Conservation (phyloP, 306 rosid species). For the Medicago ruthenica region DNA sequence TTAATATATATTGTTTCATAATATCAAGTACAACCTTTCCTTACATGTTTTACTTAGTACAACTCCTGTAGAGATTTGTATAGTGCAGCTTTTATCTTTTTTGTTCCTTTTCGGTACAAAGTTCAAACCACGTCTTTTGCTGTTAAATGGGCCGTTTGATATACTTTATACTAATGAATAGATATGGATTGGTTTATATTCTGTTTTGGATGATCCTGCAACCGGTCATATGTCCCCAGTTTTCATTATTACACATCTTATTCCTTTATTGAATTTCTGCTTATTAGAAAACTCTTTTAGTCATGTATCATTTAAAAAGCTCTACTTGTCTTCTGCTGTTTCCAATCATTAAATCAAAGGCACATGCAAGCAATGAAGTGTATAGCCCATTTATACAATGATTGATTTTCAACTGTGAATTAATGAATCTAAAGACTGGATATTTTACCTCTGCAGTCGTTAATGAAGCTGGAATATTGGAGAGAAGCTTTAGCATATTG, state of each 20-base stretch:
- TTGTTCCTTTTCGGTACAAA: background rate
- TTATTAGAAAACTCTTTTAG: too few species aligned
- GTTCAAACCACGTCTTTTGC: slow-evolving; percentile 10
- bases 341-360: background rate
- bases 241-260: background rate
- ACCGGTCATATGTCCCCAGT: too few species aligned
- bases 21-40: slow-evolving; percentile 25
- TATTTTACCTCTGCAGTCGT: slow-evolving; percentile 58
- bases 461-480: slow-evolving; percentile 88
- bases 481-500: slow-evolving; percentile 81
- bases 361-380: slow-evolving; percentile 30
- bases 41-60: slow-evolving; percentile 25
- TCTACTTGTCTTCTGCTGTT: too few species aligned
- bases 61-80: slow-evolving; percentile 31
- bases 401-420: slow-evolving; percentile 27
- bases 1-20: background rate
- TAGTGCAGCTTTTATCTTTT: slow-evolving; percentile 20
- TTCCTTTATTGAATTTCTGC: background rate
- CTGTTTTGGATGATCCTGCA: slow-evolving; percentile 28
- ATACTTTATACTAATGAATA: slow-evolving; percentile 7
- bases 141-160: slow-evolving; percentile 15
- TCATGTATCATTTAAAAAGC: too few species aligned
- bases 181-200: background rate
- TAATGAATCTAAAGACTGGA: slow-evolving; percentile 11
- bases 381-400: slow-evolving; percentile 27